phyloP scores from a whole-genome alignment of 768 basidiomycete genomes.

The Kwoniella shandongensis region DNA sequence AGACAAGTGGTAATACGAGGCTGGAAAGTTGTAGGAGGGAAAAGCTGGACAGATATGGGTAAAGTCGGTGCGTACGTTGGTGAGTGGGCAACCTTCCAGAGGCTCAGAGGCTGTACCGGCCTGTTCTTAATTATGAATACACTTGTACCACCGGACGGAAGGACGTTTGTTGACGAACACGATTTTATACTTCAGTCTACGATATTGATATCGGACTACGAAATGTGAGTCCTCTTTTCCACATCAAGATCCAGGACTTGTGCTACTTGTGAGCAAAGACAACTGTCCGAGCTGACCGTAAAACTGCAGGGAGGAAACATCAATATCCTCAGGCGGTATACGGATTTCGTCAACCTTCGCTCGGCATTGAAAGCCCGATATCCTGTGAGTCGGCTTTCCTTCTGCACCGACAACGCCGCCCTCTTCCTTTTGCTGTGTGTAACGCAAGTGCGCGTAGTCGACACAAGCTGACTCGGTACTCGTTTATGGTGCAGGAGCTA shows the following conservation, averaged over 20 bases:
- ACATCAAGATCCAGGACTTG: no score
- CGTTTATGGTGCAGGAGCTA: conserved; percentile 35
- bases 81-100: no score
- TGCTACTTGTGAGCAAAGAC: background rate
- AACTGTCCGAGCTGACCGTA: background rate
- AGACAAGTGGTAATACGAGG: conserved; percentile 43
- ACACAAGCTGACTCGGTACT: no score
- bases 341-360: conserved; percentile 43
- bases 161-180: background rate
- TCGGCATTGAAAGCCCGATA: conserved; percentile 27
- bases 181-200: conserved; percentile 30
- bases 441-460: no score
- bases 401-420: background rate
- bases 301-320: conserved; percentile 30
- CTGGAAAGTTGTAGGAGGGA: conserved; percentile 49
- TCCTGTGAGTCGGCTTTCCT: conserved; percentile 29
- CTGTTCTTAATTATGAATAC: no score
- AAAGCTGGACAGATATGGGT: conserved; percentile 37
- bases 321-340: conserved; percentile 44
- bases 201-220: conserved; percentile 42
- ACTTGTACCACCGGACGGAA: no score
- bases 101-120: no score
- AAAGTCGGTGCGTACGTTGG: conserved; percentile 51
- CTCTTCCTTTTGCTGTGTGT: no score
- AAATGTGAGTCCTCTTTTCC: conserved; percentile 28